Evolutionary conservation across 129 eudicot genomes (phyloP), one percentile per base, ranked within the genome.

Genomic region (Lactuca saligna): DNA sequence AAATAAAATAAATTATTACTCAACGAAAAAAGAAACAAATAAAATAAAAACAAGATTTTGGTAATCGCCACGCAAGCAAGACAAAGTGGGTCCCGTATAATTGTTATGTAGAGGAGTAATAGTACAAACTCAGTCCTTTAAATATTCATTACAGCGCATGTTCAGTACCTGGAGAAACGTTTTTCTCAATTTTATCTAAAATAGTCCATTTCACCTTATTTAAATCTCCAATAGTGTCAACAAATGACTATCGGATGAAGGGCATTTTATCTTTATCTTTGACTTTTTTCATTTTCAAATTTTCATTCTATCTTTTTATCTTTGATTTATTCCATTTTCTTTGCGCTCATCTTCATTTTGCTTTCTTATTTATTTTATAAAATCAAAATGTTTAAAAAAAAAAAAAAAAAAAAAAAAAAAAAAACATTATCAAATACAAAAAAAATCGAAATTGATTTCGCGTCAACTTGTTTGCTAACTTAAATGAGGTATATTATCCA

Each of bases 31-130:
- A 16, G 17, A 7, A 61, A 61, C 17, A 46, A 46, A 46, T 46
- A 46, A 46, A 53, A 17, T 14, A 53, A 53, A 53, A n/a, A n/a
- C 25, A 61, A 61, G 51, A 61, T 37, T 61, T 37, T 38, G 33
- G 51, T 61, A 38, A 61, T 15, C 51, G 66, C 66, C 51, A 38
- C 66, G 51, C 15, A 3, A 38, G 29, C 66, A 38, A 37, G 49
- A 37, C 50, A 61, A 15, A 37, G 49, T 61, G 66, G 66, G 51
- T 37, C 50, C 17, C 29, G 57, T 53, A 15, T 2, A 53, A 12
- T 44, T 44, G 57, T 50, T 50, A 3, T 15, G 20, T 13, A 8
- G 4, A 49, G 54, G 9, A 12, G 4, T 11, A 15, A 50, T 1
- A 14, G 16, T 50, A 50, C 56, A n/a, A 13, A 3, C 13, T 50